These are phyloP conservation scores for Tubosaeta brunneosetosa DNA, from an alignment of 768 basidiomycete genomes.

Conservation along the genomic window DNA sequence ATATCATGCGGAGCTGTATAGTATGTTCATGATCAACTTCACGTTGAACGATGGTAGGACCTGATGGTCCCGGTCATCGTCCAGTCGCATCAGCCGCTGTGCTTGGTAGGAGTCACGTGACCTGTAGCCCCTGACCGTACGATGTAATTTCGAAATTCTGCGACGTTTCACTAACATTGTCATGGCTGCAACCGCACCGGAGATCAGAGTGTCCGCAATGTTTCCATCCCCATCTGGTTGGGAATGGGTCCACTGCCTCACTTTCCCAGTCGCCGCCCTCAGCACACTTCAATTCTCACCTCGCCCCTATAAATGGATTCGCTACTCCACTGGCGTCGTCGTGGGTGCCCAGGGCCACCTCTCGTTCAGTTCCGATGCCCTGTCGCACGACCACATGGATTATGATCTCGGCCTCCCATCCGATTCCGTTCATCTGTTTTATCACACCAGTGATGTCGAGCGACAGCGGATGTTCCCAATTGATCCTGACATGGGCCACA, in stretches of 20 bases:
- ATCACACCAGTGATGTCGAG: constrained; percentile 1
- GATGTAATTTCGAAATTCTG: too few relatives aligned
- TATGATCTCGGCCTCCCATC: not conserved
- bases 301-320: constrained; percentile 6
- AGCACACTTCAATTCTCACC: not conserved
- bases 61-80: too few relatives aligned
- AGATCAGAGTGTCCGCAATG: not conserved
- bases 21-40: too few relatives aligned
- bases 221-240: not conserved
- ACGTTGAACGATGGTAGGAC: too few relatives aligned
- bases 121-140: too few relatives aligned
- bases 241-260: constrained; percentile 1
- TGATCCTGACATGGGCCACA: not conserved
- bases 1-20: too few relatives aligned
- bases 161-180: too few relatives aligned
- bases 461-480: not conserved
- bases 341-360: constrained; percentile 1
- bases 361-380: not conserved
- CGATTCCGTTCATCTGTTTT: not conserved
- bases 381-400: not conserved
- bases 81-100: too few relatives aligned
- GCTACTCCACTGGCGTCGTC: constrained; percentile 2
- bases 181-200: too few relatives aligned
- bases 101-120: too few relatives aligned
- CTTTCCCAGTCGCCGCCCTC: not conserved